phyloP scores from a whole-genome alignment of 768 basidiomycete genomes.

The Tephrocybe sp. region DNA sequence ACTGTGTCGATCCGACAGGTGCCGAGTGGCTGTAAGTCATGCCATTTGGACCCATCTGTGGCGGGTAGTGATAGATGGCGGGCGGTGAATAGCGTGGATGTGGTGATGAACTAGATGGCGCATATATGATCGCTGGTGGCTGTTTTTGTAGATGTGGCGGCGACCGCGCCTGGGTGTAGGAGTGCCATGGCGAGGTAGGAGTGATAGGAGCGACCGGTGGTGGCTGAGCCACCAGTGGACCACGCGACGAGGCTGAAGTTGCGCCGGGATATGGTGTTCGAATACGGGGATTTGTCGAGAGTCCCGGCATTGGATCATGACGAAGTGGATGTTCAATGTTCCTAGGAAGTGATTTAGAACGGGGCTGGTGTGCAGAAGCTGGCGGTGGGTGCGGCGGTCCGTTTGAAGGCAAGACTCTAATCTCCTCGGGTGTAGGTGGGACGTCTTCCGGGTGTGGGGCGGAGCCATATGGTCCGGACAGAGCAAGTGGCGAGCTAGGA shows the following conservation, averaged over 20 bases:
- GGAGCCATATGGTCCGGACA: conserved; percentile 25
- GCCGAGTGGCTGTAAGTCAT: conserved; percentile 72
- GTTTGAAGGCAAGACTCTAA: conserved; percentile 57
- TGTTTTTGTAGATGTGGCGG: conserved; percentile 35
- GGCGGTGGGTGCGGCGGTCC: conserved; percentile 33
- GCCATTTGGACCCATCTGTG: conserved; percentile 52
- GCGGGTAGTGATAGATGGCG: conserved; percentile 53
- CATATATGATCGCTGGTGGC: conserved; percentile 58
- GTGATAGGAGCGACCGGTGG: conserved; percentile 12
- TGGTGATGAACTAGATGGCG: conserved; percentile 44
- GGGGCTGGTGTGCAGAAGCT: conserved; percentile 33
- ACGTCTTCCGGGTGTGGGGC: conserved; percentile 17
- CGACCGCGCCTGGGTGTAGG: conserved; percentile 25
- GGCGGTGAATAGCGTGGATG: conserved; percentile 58
- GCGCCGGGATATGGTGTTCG: conserved; percentile 16
- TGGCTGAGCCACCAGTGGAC: conserved; percentile 6
- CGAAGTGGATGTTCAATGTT: conserved; percentile 27
- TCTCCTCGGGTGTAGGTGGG: conserved; percentile 54
- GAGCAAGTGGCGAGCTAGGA: conserved; percentile 27
- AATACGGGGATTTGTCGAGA: conserved; percentile 22
- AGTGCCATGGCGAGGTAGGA: conserved; percentile 35
- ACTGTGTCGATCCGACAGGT: conserved; percentile 38
- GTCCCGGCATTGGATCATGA: conserved; percentile 14
- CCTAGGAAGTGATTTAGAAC: conserved; percentile 48
- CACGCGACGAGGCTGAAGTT: conserved; percentile 6